These are phyloP conservation scores for Penicillium psychrofluorescens DNA, from an alignment of 495 filamentous ascomycete genomes.

Conservation along the genomic window DNA sequence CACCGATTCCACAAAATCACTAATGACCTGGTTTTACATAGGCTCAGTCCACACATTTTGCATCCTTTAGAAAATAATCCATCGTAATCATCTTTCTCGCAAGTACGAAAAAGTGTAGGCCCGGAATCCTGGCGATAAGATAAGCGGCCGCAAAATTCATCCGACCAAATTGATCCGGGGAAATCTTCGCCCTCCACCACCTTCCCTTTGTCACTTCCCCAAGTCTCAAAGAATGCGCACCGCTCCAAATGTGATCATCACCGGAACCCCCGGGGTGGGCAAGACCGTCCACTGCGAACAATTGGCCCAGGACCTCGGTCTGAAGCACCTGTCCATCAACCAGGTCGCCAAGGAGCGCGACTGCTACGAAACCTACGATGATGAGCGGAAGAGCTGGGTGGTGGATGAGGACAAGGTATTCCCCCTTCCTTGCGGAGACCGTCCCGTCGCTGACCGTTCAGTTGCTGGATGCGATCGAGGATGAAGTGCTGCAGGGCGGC, in stretches of 20 bases:
- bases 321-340: constrained; percentile 85
- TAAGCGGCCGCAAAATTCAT: constrained; percentile 13
- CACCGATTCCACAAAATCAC: no score
- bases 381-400: constrained; percentile 80
- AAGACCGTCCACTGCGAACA: constrained; percentile 85
- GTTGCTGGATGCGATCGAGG: constrained; percentile 85
- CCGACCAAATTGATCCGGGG: constrained; percentile 11
- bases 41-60: no score
- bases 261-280: constrained; percentile 90
- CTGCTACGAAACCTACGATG: constrained; percentile 79
- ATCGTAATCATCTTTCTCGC: no score
- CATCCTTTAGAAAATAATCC: no score
- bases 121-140: constrained; percentile 11
- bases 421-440: constrained; percentile 2
- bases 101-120: no score
- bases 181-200: background rate
- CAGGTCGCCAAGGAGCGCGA: constrained; percentile 76
- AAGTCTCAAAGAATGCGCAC: constrained; percentile 37
- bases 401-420: constrained; percentile 92
- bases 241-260: constrained; percentile 85
- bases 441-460: constrained; percentile 22
- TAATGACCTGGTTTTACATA: no score
- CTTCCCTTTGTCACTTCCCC: no score
- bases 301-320: constrained; percentile 62
- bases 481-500: constrained; percentile 71